Conservation (phyloP, 2,329 filamentous ascomycete species). For the Calonectria ilicicola region DNA sequence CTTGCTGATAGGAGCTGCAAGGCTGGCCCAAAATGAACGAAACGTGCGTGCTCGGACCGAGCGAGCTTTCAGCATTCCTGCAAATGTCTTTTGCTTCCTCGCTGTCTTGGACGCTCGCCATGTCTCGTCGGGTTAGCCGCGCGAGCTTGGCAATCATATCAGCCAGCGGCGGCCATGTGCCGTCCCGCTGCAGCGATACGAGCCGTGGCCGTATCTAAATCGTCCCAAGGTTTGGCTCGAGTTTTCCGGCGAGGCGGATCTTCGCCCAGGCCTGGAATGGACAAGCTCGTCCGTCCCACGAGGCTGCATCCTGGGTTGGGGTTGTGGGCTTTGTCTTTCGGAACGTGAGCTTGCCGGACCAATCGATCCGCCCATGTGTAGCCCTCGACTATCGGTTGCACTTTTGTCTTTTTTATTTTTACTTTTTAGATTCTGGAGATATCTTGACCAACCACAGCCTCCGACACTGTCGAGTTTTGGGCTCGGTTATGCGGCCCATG, state of each 20-base stretch:
- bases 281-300: neutral
- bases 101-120: neutral
- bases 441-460: neutral
- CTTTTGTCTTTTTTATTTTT: neutral
- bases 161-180: conserved; percentile 29
- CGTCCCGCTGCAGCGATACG: conserved; percentile 36
- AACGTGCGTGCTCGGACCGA: neutral
- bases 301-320: conserved; percentile 4
- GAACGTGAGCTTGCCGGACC: neutral
- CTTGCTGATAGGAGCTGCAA: neutral
- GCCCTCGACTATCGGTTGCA: neutral
- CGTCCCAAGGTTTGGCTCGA: conserved; percentile 8
- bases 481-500: neutral
- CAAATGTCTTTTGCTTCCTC: neutral
- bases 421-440: neutral
- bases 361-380: neutral
- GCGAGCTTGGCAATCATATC: neutral
- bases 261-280: neutral
- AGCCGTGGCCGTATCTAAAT: conserved; percentile 29
- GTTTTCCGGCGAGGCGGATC: neutral
- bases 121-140: conserved; percentile 10
- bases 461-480: neutral
- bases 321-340: neutral
- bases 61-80: neutral
- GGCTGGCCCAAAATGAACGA: conserved; percentile 1